These are phyloP conservation scores for Hyaloperonospora brassicae DNA, from an alignment of 352 stramenopile genomes.

Conservation along the genomic window DNA sequence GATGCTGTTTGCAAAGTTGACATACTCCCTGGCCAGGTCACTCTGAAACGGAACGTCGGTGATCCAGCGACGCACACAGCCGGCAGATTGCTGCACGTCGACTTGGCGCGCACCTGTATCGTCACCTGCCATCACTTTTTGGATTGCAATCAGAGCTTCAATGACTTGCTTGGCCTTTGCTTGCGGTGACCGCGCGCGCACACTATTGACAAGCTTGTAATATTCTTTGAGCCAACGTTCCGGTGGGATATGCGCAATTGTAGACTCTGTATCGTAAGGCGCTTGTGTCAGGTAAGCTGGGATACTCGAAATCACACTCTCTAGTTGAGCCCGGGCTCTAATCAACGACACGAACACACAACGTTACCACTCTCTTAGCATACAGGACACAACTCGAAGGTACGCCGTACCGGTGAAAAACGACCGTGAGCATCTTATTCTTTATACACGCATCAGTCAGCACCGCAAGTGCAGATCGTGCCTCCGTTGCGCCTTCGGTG, in stretches of 20 bases:
- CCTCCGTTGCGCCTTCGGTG: conserved; percentile 10
- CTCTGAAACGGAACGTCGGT: conserved; percentile 2
- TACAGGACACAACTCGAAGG: background rate
- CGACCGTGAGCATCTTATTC: conserved; percentile 15
- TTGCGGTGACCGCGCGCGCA: background rate
- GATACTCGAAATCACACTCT: conserved; percentile 19
- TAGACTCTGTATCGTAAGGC: background rate
- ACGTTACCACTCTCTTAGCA: background rate
- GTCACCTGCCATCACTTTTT: conserved; percentile 17
- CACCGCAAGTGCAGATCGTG: conserved; percentile 6
- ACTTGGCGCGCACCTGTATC: background rate
- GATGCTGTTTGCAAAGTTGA: conserved; percentile 6
- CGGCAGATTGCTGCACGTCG: conserved; percentile 2
- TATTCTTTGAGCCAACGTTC: conserved; percentile 5
- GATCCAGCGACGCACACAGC: conserved; percentile 10
- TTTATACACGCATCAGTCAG: conserved; percentile 23
- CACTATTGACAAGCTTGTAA: conserved; percentile 3
- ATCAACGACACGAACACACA: background rate
- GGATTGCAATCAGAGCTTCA: conserved; percentile 11
- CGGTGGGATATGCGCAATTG: background rate
- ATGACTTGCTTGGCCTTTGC: conserved; percentile 8
- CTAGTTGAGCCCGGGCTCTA: conserved; percentile 18
- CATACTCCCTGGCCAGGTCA: conserved; percentile 7
- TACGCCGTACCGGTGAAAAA: conserved; percentile 19
- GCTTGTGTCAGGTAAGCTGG: background rate